These are phyloP conservation scores for Apiospora koreana DNA, from an alignment of 2,329 filamentous ascomycete genomes.

Conservation along the genomic window DNA sequence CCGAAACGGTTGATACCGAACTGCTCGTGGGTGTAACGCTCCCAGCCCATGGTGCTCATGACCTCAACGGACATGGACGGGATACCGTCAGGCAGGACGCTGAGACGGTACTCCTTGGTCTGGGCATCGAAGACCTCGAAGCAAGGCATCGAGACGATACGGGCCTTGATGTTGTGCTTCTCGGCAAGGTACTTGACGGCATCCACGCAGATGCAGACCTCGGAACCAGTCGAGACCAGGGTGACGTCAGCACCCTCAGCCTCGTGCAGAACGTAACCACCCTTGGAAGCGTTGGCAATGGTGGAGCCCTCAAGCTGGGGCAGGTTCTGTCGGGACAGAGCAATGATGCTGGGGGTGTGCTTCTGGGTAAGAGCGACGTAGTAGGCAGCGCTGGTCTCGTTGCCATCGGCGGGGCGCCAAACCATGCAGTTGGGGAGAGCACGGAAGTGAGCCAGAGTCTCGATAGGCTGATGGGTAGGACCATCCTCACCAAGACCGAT, in stretches of 20 bases:
- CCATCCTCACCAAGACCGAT: constrained; percentile 99
- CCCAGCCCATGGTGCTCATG: constrained; percentile 97
- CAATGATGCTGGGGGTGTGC: constrained; percentile 88
- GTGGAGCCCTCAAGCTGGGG: constrained; percentile 95
- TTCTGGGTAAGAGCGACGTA: constrained; percentile 90
- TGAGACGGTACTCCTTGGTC: constrained; percentile 91
- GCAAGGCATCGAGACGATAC: constrained; percentile 94
- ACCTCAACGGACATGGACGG: constrained; percentile 93
- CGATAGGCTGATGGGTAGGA: constrained; percentile 98
- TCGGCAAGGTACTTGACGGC: constrained; percentile 89
- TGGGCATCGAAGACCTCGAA: constrained; percentile 96
- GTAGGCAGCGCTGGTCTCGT: constrained; percentile 97
- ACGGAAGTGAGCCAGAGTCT: constrained; percentile 97
- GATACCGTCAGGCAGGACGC: constrained; percentile 90
- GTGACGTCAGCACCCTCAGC: constrained; percentile 82
- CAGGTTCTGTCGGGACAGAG: constrained; percentile 96
- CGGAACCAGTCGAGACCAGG: constrained; percentile 91
- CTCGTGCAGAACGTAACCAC: constrained; percentile 90
- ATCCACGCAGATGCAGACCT: constrained; percentile 92
- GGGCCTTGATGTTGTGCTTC: constrained; percentile 82
- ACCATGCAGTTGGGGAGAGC: constrained; percentile 99
- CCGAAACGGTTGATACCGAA: constrained; percentile 99
- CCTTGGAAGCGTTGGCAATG: constrained; percentile 87
- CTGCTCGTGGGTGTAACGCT: constrained; percentile 99
- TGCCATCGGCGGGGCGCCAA: constrained; percentile 97